Evolutionary conservation across 768 basidiomycete genomes (phyloP), one percentile per base, ranked within the genome.

Genomic region (Phaeotremella fagi): DNA sequence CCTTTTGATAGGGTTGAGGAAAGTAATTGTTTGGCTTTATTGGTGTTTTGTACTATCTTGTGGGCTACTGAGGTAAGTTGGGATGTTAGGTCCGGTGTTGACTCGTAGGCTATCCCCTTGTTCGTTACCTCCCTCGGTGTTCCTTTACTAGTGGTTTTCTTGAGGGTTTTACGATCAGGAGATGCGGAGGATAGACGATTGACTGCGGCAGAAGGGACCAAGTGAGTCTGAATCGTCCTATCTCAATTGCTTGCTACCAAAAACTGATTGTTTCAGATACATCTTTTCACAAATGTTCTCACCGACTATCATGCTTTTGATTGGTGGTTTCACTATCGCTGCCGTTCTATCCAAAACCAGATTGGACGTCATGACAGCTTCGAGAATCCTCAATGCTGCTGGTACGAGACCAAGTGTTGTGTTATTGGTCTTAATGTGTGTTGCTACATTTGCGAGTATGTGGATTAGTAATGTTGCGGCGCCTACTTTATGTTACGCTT

Each of bases 381-480:
- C 91, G 3, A 82, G 87, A 25, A 84, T 98, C 36, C 81, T 99
- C 48, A 86, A 84, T 66, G 79, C 97, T 46, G 95, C 95, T 5
- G 94, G 95, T 3, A 85, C 89, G 11, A 80, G 80, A 50, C 95
- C 94, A 1, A 84, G 82, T 56, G 85, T 81, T 0, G 92, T 99
- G 3, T 78, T 99, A 6, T 81, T 99, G 41, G 85, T 90, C 0
- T 88, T 97, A 73, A 98, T 98, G 95, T 83, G 79, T 38, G 91
- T 99, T 16, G 87, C 91, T 1, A 97, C 91, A 68, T 99, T 99
- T 71, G 90, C 92, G 2, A 91, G 88, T 75, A 99, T 98, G 94
- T 98, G 91, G 95, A 98, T 99, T 66, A 91, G 89, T 75, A 98
- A 99, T 70, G 95, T 99, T 18, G 94, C 95, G 3, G 95, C 95